A percentile compares a stretch with the other conserved stretches of the same genome.
phyloP scores from a whole-genome alignment of 1,284 basidiomycete species.

The Ceratobasidium sp. region DNA sequence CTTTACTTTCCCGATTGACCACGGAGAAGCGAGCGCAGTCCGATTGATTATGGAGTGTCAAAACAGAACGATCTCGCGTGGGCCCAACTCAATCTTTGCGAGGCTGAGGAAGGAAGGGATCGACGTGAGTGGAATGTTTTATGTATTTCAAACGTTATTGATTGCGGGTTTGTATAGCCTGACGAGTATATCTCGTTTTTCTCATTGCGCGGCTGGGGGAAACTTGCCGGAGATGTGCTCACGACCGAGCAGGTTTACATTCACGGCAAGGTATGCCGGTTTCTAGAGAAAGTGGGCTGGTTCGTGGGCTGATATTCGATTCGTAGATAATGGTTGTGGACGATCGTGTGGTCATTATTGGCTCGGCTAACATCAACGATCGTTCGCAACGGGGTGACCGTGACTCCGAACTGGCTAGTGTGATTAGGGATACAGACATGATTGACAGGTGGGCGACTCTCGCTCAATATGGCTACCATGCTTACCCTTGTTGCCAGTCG shows the following conservation, averaged over 20 bases:
- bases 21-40: constrained; percentile 90
- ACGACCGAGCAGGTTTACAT: constrained; percentile 94
- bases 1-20: constrained; percentile 93
- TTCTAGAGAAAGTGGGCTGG: background rate
- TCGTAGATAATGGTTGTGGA: constrained; percentile 88
- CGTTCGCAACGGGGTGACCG: constrained; percentile 95
- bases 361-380: constrained; percentile 99
- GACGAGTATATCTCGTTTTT: constrained; percentile 94
- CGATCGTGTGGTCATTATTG: constrained; percentile 95
- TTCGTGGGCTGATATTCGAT: constrained; percentile 8
- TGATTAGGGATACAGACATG: constrained; percentile 97
- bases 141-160: background rate
- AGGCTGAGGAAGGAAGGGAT: constrained; percentile 89
- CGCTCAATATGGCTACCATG: background rate
- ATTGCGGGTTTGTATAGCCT: constrained; percentile 63
- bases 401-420: constrained; percentile 93
- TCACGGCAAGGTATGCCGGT: constrained; percentile 71
- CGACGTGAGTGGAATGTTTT: constrained; percentile 65
- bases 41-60: constrained; percentile 95
- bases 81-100: constrained; percentile 92
- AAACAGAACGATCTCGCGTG: constrained; percentile 87
- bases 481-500: constrained; percentile 13
- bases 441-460: constrained; percentile 75
- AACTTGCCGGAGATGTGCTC: constrained; percentile 84
- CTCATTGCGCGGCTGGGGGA: constrained; percentile 93